Percentiles rank a stretch among this genome's conserved stretches.
phyloP scores from a whole-genome alignment of 2,329 filamentous ascomycete genomes.

The Coniochaeta sp. region DNA sequence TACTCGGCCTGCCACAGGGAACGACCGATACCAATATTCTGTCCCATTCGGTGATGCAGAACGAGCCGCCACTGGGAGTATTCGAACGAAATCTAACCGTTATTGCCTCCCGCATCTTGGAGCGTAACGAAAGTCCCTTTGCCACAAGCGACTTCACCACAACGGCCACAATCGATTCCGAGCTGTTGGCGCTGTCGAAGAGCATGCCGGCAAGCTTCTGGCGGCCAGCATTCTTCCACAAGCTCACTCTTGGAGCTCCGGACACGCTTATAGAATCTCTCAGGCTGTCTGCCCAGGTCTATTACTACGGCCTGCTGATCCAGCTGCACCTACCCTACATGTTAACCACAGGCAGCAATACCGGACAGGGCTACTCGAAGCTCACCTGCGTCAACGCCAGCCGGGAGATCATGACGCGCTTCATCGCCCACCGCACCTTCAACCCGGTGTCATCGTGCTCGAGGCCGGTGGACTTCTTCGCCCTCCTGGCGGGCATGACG shows the following conservation, averaged over 20 bases:
- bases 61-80: constrained; percentile 11
- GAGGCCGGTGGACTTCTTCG: constrained; percentile 26
- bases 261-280: constrained; percentile 15
- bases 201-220: constrained; percentile 20
- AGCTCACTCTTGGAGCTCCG: constrained; percentile 5
- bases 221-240: constrained; percentile 15
- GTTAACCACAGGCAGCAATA: constrained; percentile 9
- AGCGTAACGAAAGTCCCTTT: constrained; percentile 19
- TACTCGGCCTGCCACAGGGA: constrained; percentile 24
- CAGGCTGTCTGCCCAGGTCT: constrained; percentile 19
- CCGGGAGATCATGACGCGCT: constrained; percentile 28
- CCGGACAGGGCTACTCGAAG: constrained; percentile 20
- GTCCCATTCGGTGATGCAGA: neutral
- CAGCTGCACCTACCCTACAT: constrained; percentile 27
- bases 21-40: neutral
- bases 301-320: constrained; percentile 24
- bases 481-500: constrained; percentile 27
- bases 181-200: constrained; percentile 17
- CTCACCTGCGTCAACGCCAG: constrained; percentile 26
- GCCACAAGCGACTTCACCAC: constrained; percentile 9
- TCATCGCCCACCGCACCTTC: constrained; percentile 22
- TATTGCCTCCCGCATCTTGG: constrained; percentile 23
- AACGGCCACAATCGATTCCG: constrained; percentile 19
- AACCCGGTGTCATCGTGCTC: constrained; percentile 20
- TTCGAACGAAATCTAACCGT: constrained; percentile 24